These are phyloP conservation scores for Gypsophila paniculata DNA, from an alignment of 179 eudicot species.

Conservation along the genomic window DNA sequence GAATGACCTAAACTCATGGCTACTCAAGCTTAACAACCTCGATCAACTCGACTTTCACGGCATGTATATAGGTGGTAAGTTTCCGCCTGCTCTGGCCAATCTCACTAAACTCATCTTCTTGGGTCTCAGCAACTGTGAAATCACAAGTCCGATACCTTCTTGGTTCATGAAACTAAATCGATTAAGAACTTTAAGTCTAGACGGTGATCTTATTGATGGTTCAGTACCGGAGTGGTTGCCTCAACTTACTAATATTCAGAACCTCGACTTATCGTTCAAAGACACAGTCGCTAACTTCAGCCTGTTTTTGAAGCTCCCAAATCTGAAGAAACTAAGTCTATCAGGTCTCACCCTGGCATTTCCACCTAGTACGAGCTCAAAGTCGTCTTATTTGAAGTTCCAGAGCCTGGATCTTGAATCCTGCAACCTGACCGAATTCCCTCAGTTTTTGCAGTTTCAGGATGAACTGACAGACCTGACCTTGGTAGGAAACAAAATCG, in stretches of 20 bases:
- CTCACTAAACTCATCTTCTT: not conserved
- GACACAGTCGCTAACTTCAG: too few species aligned
- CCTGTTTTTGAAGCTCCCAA: too few species aligned
- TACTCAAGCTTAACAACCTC: slow-evolving; percentile 10
- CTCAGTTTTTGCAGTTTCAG: slow-evolving; percentile 21
- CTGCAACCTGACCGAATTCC: slow-evolving; percentile 27
- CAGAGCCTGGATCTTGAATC: not conserved
- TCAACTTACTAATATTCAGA: slow-evolving; percentile 3
- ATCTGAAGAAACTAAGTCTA: not conserved
- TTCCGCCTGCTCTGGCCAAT: slow-evolving; percentile 20
- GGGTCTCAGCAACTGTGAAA: not conserved
- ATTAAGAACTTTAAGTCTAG: not conserved
- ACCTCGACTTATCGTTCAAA: not conserved
- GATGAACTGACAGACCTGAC: not conserved
- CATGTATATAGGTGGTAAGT: slow-evolving; percentile 7
- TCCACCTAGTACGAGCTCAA: not conserved
- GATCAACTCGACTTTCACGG: not conserved
- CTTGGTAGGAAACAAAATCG: slow-evolving; percentile 6
- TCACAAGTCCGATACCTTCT: not conserved
- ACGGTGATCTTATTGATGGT: slow-evolving; percentile 7
- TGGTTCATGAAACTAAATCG: slow-evolving; percentile 13
- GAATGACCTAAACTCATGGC: not conserved
- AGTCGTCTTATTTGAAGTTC: slow-evolving; percentile 8
- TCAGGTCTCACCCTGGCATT: not conserved
- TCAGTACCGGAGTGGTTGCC: slow-evolving; percentile 12